These are phyloP conservation scores for Globisporangium cystogenes DNA, from an alignment of 352 stramenopile species.

Conservation along the genomic window DNA sequence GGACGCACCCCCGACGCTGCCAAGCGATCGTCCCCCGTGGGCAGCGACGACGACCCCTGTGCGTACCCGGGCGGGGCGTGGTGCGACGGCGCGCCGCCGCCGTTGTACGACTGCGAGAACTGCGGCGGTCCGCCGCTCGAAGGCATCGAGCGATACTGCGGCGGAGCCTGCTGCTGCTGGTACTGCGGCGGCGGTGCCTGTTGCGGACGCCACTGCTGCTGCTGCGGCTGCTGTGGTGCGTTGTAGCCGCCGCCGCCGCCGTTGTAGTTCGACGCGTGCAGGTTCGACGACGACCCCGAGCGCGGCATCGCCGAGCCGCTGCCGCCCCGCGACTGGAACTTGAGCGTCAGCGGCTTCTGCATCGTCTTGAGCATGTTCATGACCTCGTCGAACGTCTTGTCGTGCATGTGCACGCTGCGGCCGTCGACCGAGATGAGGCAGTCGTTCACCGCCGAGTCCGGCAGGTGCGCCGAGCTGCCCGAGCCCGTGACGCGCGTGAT, in stretches of 20 bases:
- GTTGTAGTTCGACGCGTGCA: constrained; percentile 12
- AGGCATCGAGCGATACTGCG: constrained; percentile 3
- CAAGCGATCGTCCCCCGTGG: constrained; percentile 6
- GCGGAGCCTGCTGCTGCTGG: constrained; percentile 4
- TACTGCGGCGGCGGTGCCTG: constrained; percentile 20
- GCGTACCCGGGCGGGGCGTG: neutral
- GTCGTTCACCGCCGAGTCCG: constrained; percentile 69
- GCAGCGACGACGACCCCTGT: constrained; percentile 16
- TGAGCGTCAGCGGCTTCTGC: constrained; percentile 81
- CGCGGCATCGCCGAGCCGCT: constrained; percentile 6
- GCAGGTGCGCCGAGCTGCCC: constrained; percentile 74
- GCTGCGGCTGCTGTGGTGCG: constrained; percentile 23
- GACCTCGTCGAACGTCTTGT: constrained; percentile 85
- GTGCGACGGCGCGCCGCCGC: constrained; percentile 2
- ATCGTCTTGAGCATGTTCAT: constrained; percentile 86
- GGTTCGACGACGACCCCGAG: constrained; percentile 13
- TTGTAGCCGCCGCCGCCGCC: constrained; percentile 20
- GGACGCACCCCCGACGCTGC: constrained; percentile 7
- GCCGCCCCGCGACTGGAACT: constrained; percentile 56
- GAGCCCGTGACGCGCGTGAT: constrained; percentile 84
- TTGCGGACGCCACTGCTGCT: constrained; percentile 70
- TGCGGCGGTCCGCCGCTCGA: constrained; percentile 3
- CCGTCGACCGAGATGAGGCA: constrained; percentile 73
- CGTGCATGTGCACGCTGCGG: constrained; percentile 69
- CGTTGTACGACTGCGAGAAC: constrained; percentile 36